phyloP scores from a whole-genome alignment of 176 grass and related monocot genomes.

The Tuctoria greenei region DNA sequence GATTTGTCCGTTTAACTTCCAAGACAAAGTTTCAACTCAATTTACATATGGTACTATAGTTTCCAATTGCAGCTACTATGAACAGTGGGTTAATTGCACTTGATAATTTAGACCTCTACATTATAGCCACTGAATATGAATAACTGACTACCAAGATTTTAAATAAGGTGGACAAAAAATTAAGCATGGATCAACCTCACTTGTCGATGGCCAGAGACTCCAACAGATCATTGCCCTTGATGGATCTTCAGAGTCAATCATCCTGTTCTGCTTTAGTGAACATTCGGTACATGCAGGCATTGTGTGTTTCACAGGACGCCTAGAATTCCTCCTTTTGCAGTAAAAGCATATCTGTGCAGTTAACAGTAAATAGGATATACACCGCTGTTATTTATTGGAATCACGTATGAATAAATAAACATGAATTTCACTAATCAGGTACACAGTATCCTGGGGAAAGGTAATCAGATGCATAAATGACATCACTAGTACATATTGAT shows the following conservation, averaged over 20 bases:
- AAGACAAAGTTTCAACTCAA: not conserved
- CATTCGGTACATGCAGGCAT: slow-evolving; percentile 42
- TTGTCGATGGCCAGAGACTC: slow-evolving; percentile 44
- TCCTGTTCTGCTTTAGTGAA: slow-evolving; percentile 23
- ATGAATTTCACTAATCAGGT: not conserved
- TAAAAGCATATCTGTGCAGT: slow-evolving; percentile 45
- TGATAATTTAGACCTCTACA: not conserved
- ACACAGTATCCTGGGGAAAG: not conserved
- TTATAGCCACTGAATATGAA: not conserved
- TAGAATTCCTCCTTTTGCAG: slow-evolving; percentile 40
- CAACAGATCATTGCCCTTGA: slow-evolving; percentile 42
- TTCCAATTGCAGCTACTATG: slow-evolving; percentile 1
- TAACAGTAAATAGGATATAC: slow-evolving; percentile 12
- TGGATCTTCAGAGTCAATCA: slow-evolving; percentile 17
- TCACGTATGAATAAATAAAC: not conserved
- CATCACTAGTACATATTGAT: slow-evolving; percentile 1
- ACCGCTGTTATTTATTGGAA: not conserved
- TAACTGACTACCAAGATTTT: slow-evolving; percentile 12
- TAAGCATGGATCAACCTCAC: slow-evolving; percentile 41
- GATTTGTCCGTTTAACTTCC: not conserved
- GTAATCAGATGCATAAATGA: slow-evolving; percentile 5
- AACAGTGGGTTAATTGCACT: not conserved
- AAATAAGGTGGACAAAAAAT: slow-evolving; percentile 28
- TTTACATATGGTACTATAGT: slow-evolving; percentile 2
- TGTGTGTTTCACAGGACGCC: slow-evolving; percentile 4